Base-by-base conservation (phyloP, 2,329 filamentous ascomycete genomes). In the Phoma sp. region DNA sequence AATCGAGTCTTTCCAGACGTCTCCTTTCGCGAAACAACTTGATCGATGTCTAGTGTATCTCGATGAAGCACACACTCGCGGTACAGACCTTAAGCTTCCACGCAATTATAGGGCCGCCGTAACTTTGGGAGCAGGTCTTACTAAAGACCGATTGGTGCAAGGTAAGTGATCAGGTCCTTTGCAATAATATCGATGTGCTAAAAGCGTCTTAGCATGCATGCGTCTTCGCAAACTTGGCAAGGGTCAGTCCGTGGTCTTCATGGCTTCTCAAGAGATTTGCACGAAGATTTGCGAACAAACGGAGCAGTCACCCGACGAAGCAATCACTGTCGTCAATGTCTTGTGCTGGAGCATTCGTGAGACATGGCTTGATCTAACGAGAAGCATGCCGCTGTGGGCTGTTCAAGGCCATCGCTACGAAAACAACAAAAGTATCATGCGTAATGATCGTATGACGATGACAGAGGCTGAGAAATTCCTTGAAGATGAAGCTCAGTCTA, bases 51-150 rank as follows among this genome's bases (percentile, higher is more conserved):
- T 90, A 0, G 78, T 91, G 0, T 92, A 86, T 48, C 76, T 93
- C 0, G 89, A 92, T 44, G 85, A 92, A 52, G 81, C 83, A 0
- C 88, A 92, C 57, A 90, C 88, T 0, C 72, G 89, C 55, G 89
- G 89, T 0, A 90, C 82, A 0, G 89, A 93, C 58, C 65, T 92
- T 0, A 83, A 81, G 30, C 70, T 91, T 0, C 89, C 87, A 0
- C 51, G 52, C 0, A 4, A 80, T 10, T 87, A 86, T 59, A 77
- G 84, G 0, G 89, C 88, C 0, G 85, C 85, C 0, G 85, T 92
- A 0, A 91, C 88, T 0, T 68, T 93, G 0, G 88, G 89, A 0
- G 78, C 85, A 0, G 76, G 78, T 4, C 60, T 91, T 1, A 88
- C 85, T 0, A 93, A 92, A 57, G 89, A 93, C 55, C 76, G 81